Base-by-base conservation (phyloP, 2,329 filamentous ascomycete species). In the Escovopsis weberi region DNA sequence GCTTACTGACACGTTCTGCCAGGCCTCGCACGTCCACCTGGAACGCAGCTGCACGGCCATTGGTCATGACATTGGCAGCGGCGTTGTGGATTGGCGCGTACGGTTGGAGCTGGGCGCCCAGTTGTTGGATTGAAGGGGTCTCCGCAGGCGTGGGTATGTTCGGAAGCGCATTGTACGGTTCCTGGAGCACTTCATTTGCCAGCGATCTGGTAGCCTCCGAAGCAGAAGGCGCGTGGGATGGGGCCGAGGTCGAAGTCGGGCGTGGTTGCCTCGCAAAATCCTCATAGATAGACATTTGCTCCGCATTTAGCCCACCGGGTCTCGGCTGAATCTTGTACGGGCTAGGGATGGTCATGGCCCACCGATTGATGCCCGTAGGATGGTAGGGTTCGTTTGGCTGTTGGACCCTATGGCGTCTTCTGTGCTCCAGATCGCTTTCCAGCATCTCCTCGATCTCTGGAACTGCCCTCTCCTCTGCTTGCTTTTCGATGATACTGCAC, bases 391-490 rank as follows among this genome's bases (percentile, higher is more conserved):
- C 86, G 51, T 81, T 85, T 2, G 85, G 82, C 42, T 85, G 75
- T 48, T 81, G 75, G 38, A 78, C 66, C 46, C 81, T 78, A 60
- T 94, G 86, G 36, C 79, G 76, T 39, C 85, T 78, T 40, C 91
- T 82, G 26, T 76, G 72, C 44, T 89, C 82, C 26, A 95, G 64
- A 48, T 93, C 85, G 19, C 73, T 67, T 58, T 91, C 83, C 39
- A 98, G 83, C 63, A 94, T 83, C 48, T 93, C 84, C 59, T 98
- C 89, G 45, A 98, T 96, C 59, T 98, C 91, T 2, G 85, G 83
- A 34, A 95, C 70, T 9, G 91, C 91, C 47, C 89, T 84, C 55
- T 94, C 85, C 59, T 96, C 89, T 3, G 91, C 93, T 41, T 91
- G 88, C 60, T 91, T 87, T 62, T 98, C 91, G 38, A 98, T 93